phyloP scores from a whole-genome alignment of 768 basidiomycete genomes.

The Boletus pseudopeckii region DNA sequence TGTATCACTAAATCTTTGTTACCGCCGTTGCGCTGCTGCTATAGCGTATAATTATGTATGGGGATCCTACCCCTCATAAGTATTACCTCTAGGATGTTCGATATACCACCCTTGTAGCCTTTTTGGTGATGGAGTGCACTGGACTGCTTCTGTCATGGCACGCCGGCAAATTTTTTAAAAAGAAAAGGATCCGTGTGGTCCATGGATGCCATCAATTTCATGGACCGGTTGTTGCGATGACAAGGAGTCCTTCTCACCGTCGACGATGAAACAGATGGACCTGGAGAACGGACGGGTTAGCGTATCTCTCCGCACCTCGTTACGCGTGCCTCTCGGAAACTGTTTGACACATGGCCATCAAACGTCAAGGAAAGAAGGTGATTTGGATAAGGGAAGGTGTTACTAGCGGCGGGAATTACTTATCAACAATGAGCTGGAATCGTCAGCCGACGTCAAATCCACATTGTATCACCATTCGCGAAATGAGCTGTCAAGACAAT shows the following conservation, averaged over 20 bases:
- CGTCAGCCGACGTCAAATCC: conserved; percentile 25
- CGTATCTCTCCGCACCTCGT: conserved; percentile 20
- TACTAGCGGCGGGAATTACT: conserved; percentile 14
- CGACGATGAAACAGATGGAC: conserved; percentile 27
- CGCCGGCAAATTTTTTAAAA: not conserved
- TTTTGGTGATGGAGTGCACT: not conserved
- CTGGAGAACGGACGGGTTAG: conserved; percentile 1
- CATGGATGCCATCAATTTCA: not conserved
- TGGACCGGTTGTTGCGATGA: conserved; percentile 12
- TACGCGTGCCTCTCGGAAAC: conserved; percentile 17
- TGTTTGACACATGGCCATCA: conserved; percentile 26
- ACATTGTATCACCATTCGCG: conserved; percentile 15
- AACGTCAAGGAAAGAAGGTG: conserved; percentile 20
- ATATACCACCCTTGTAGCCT: conserved; percentile 21
- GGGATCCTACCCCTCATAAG: not conserved
- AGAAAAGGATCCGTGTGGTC: not conserved
- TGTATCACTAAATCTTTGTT: conserved; percentile 26
- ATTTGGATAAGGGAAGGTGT: not conserved
- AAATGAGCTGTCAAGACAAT: conserved; percentile 24
- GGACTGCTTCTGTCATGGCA: not conserved
- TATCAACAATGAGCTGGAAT: conserved; percentile 26
- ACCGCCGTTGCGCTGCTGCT: conserved; percentile 3
- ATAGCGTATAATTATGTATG: conserved; percentile 19
- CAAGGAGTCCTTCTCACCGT: conserved; percentile 10
- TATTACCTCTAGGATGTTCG: conserved; percentile 7